A percentile compares a stretch with the other conserved stretches of the same genome.
These are phyloP conservation scores for Auxenochlorella pyrenoidosa DNA, from an alignment of 139 green algal species.

Conservation along the genomic window DNA sequence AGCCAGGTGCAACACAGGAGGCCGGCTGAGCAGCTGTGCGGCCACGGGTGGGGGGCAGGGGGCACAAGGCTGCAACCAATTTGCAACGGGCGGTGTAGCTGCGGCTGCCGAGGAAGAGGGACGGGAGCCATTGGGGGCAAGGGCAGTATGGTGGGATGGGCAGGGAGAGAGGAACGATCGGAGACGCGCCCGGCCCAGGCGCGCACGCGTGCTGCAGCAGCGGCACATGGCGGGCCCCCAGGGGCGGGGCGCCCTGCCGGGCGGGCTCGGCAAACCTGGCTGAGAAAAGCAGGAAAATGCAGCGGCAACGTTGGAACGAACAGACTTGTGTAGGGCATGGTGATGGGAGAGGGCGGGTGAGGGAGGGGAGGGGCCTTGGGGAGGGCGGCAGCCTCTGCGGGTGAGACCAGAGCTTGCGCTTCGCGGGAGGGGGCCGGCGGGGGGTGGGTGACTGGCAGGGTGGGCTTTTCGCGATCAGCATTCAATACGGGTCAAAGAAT, in stretches of 20 bases:
- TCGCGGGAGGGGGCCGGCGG: neutral
- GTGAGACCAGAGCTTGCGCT: neutral
- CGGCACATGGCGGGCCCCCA: neutral
- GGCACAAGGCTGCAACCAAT: neutral
- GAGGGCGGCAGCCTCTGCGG: neutral
- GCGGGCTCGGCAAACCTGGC: neutral
- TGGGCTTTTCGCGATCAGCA: neutral
- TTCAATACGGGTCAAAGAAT: constrained; percentile 22
- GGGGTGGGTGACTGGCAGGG: neutral
- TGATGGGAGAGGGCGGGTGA: too few species aligned
- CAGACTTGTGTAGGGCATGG: neutral
- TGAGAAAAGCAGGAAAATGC: neutral
- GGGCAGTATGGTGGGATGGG: neutral
- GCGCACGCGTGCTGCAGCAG: neutral
- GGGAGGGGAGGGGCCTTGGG: neutral
- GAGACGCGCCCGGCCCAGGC: neutral
- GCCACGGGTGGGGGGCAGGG: neutral
- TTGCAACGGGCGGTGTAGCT: neutral
- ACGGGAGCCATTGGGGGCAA: neutral
- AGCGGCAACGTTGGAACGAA: neutral
- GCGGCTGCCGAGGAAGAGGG: neutral
- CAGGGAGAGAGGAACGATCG: neutral
- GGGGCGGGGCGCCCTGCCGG: neutral
- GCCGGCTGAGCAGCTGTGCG: too few species aligned
- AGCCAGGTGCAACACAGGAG: too few species aligned